A percentile compares a stretch with the other conserved stretches of the same genome.
phyloP scores from a whole-genome alignment of 169 alveolate genomes.

The Eimeria brunetti region DNA sequence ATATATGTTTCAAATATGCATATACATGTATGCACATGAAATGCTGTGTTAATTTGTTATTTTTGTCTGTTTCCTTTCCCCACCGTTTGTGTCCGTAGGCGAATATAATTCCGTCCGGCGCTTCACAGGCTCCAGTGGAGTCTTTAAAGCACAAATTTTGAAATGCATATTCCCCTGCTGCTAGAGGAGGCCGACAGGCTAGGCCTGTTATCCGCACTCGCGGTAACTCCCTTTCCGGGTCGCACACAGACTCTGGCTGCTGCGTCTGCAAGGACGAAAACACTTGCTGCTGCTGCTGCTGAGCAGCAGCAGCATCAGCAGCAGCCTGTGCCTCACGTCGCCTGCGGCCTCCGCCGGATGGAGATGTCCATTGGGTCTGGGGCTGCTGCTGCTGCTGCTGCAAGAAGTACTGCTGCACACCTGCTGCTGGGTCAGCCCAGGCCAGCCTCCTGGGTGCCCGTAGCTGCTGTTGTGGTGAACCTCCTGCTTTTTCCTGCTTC shows the following conservation, averaged over 20 bases:
- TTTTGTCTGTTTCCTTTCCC: background rate
- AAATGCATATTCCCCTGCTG: conserved; percentile 74
- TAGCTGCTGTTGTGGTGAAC: background rate
- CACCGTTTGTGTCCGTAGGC: conserved; percentile 76
- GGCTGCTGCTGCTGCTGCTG: conserved; percentile 6
- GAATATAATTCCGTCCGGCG: conserved; percentile 79
- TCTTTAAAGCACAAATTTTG: conserved; percentile 70
- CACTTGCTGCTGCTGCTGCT: conserved; percentile 34
- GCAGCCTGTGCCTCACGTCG: conserved; percentile 46
- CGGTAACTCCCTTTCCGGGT: conserved; percentile 55
- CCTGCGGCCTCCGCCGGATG: background rate
- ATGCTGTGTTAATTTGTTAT: background rate
- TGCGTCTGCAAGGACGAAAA: background rate
- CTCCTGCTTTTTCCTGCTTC: too few relatives aligned
- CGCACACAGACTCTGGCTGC: conserved; percentile 31
- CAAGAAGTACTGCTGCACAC: conserved; percentile 46
- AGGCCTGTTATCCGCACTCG: conserved; percentile 74
- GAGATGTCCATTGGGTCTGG: background rate
- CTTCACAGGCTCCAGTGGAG: conserved; percentile 72
- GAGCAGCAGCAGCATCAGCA: conserved; percentile 5
- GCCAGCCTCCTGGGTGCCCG: conserved; percentile 30
- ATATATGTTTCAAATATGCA: too few relatives aligned
- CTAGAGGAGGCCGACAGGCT: conserved; percentile 72
- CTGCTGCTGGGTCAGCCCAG: conserved; percentile 62
- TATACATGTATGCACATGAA: too few relatives aligned